Percentiles rank a stretch among this genome's conserved stretches.
These are phyloP conservation scores for Fusarium floridanum DNA, from an alignment of 2,329 filamentous ascomycete species.

Conservation along the genomic window DNA sequence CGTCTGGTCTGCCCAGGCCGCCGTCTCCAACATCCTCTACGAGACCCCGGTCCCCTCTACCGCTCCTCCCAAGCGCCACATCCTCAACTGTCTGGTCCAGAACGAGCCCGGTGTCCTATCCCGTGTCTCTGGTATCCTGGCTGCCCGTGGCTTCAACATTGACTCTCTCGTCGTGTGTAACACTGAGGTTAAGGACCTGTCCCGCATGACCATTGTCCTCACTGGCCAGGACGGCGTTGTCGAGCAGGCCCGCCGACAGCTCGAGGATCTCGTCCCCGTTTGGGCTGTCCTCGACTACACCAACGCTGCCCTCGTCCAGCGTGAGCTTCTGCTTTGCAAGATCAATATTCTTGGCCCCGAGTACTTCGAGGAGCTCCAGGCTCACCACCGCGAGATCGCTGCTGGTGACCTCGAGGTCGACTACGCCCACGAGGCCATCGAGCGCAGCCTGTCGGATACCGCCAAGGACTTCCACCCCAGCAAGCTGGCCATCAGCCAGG, in stretches of 20 bases:
- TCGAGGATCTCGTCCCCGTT: constrained; percentile 96
- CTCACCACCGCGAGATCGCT: constrained; percentile 92
- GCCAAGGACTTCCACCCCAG: constrained; percentile 88
- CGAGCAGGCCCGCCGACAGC: constrained; percentile 93
- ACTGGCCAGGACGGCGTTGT: constrained; percentile 97
- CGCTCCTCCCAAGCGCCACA: constrained; percentile 90
- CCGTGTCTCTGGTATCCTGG: constrained; percentile 94
- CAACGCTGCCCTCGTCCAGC: constrained; percentile 90
- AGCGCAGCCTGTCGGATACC: constrained; percentile 59
- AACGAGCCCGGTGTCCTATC: constrained; percentile 98
- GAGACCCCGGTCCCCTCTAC: constrained; percentile 90
- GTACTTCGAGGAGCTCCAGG: constrained; percentile 96
- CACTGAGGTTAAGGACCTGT: constrained; percentile 96
- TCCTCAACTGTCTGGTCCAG: constrained; percentile 98
- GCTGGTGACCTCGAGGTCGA: constrained; percentile 63
- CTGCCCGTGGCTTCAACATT: constrained; percentile 98
- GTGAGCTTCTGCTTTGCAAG: constrained; percentile 95
- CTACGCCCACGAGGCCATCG: constrained; percentile 51
- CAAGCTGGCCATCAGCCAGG: constrained; percentile 87
- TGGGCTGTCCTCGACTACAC: constrained; percentile 99
- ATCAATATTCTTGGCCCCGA: constrained; percentile 96
- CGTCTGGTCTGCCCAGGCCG: constrained; percentile 90
- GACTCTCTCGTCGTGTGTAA: constrained; percentile 98
- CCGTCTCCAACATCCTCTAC: constrained; percentile 98
- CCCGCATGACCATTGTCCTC: constrained; percentile 98